Base-by-base conservation (phyloP, 2,329 filamentous ascomycete genomes). In the Claviceps digitariae region DNA sequence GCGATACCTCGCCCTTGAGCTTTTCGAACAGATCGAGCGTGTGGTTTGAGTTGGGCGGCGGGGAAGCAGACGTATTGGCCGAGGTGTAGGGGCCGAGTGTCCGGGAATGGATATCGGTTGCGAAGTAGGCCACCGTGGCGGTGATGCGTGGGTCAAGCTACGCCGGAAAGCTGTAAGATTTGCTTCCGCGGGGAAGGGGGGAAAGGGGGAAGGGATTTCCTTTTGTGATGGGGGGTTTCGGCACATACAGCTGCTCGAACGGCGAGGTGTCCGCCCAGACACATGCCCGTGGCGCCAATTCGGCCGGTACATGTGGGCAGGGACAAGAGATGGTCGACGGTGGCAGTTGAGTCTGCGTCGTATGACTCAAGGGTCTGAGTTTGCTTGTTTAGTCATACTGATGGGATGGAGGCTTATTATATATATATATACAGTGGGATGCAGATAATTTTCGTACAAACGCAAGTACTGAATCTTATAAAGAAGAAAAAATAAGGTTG, bases 201-300 rank as follows among this genome's bases (percentile, higher is more conserved):
- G n/a, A n/a, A n/a, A n/a, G n/a, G n/a, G n/a, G n/a, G n/a, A n/a
- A n/a, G n/a, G n/a, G n/a, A n/a, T n/a, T n/a, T n/a, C n/a, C n/a
- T n/a, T n/a, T n/a, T n/a, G n/a, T n/a, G n/a, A n/a, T n/a, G n/a
- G 13, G 1, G 25, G 13, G 44, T 20, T 21, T 6, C 17, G 50
- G 23, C 51, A 66, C 74, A 55, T 72, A 79, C 77, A 57, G 72
- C 72, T 45, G 77, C 76, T 52, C 68, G 86, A 49, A 81, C 67
- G 52, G 82, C 87, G 20, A 96, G 79, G 65, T 96, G 91, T 1
- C 91, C 90, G 51, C 91, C 91, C 1, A 96, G 81, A 67, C 90
- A 96, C 90, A 96, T 96, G 56, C 88, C 88, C 13, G 86, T 90
- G 4, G 84, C 74, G 47, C 87, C 87, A 59, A 95, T 79, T 38